Conservation (phyloP, 2,329 filamentous ascomycete genomes). For the Aspergillus neoniger region DNA sequence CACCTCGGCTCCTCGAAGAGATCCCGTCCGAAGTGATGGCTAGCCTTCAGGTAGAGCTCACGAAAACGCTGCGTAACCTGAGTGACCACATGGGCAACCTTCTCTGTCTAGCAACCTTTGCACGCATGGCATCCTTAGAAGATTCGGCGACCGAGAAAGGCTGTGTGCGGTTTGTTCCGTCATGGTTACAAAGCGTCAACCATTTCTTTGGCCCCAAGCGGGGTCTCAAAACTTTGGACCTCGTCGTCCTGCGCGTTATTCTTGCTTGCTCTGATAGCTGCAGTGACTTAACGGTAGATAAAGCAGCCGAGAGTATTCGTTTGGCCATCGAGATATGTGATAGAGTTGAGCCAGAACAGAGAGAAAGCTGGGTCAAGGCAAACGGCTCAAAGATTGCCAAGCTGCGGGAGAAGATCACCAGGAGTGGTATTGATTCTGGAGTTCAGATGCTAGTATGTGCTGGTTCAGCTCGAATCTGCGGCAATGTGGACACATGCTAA, state of each 20-base stretch:
- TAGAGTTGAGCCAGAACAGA: slow-evolving; percentile 36
- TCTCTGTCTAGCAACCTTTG: slow-evolving; percentile 45
- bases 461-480: neutral
- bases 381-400: slow-evolving; percentile 40
- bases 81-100: slow-evolving; percentile 44
- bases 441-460: slow-evolving; percentile 39
- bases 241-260: slow-evolving; percentile 44
- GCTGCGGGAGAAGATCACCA: slow-evolving; percentile 40
- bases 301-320: slow-evolving; percentile 38
- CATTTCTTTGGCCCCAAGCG: slow-evolving; percentile 44
- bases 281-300: slow-evolving; percentile 25
- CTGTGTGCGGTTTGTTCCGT: slow-evolving; percentile 21
- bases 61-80: slow-evolving; percentile 41
- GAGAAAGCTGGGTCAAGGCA: slow-evolving; percentile 35
- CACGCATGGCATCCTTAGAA: slow-evolving; percentile 33
- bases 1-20: slow-evolving; percentile 27
- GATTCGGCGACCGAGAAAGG: slow-evolving; percentile 8
- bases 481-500: neutral
- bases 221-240: slow-evolving; percentile 43
- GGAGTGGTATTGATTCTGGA: slow-evolving; percentile 29
- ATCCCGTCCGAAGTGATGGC: slow-evolving; percentile 38
- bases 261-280: slow-evolving; percentile 43
- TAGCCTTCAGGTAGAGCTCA: slow-evolving; percentile 40
- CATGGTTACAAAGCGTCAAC: slow-evolving; percentile 39
- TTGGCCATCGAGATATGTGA: slow-evolving; percentile 40